Evolutionary conservation across 2,329 filamentous ascomycete species (phyloP).

Genomic region (Triangularia verruculosa): DNA sequence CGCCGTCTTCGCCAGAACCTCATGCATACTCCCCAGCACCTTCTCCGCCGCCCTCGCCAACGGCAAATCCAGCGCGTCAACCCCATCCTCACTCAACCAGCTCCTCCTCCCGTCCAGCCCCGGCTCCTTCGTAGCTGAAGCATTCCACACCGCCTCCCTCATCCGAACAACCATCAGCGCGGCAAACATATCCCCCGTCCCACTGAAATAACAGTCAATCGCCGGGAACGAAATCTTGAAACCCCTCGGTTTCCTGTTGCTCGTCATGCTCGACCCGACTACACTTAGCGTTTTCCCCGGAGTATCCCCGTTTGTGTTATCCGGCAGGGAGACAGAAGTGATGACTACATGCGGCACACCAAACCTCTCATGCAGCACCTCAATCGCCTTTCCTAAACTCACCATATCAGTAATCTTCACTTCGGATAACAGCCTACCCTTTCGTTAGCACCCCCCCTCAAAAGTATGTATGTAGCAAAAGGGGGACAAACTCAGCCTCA

Average conservation of each 20-base stretch:
- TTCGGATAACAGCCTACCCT: constrained; percentile 73
- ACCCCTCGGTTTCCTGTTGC: constrained; percentile 65
- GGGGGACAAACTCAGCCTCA: constrained; percentile 77
- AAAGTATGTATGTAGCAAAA: not conserved
- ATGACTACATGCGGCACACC: constrained; percentile 85
- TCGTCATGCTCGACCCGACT: constrained; percentile 71
- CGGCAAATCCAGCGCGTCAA: constrained; percentile 68
- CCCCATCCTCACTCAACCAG: constrained; percentile 76
- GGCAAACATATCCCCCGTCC: constrained; percentile 98
- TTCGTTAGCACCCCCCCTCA: not conserved
- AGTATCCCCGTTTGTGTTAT: constrained; percentile 33
- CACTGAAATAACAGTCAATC: constrained; percentile 91
- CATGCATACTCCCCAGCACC: constrained; percentile 90
- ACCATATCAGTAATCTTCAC: constrained; percentile 74
- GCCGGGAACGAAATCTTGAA: constrained; percentile 86
- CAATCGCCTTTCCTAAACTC: constrained; percentile 71
- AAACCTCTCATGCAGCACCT: constrained; percentile 71
- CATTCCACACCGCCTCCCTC: constrained; percentile 66
- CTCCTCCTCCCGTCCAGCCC: constrained; percentile 52
- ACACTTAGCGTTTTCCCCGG: constrained; percentile 59
- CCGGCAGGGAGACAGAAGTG: constrained; percentile 74
- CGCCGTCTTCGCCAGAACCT: constrained; percentile 69
- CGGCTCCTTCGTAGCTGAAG: constrained; percentile 31
- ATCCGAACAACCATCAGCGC: constrained; percentile 85
- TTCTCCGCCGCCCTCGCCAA: constrained; percentile 80